Conservation (phyloP, 805 yeast genomes). For the Priceomyces carsonii region DNA sequence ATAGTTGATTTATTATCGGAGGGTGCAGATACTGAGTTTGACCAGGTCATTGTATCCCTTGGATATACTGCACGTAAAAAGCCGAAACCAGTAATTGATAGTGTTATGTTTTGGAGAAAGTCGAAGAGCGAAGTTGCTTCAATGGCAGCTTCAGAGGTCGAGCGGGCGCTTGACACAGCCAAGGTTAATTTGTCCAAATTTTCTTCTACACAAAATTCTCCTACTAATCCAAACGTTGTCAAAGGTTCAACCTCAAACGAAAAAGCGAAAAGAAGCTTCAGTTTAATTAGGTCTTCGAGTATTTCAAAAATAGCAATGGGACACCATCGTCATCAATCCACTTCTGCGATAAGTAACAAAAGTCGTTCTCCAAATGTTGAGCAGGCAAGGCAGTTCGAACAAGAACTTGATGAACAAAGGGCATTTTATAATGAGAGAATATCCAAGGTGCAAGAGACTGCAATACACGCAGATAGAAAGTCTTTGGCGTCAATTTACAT, state of each 20-base stretch:
- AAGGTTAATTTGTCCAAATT: slow-evolving; percentile 40
- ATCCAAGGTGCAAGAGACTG: slow-evolving; percentile 57
- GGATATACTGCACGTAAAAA: slow-evolving; percentile 89
- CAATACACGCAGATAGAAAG: slow-evolving; percentile 83
- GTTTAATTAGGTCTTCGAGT: slow-evolving; percentile 42
- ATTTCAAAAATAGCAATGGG: slow-evolving; percentile 28
- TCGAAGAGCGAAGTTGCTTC: slow-evolving; percentile 83
- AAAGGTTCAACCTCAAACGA: slow-evolving; percentile 12
- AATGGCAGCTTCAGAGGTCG: slow-evolving; percentile 44
- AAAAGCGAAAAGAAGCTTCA: slow-evolving; percentile 39
- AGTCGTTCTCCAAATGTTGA: slow-evolving; percentile 16
- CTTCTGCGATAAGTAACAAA: slow-evolving; percentile 26
- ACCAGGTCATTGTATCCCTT: slow-evolving; percentile 77
- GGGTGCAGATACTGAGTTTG: slow-evolving; percentile 85
- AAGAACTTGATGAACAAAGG: slow-evolving; percentile 21
- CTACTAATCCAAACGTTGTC: slow-evolving; percentile 13
- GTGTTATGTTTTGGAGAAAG: slow-evolving; percentile 98
- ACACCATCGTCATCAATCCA: slow-evolving; percentile 54
- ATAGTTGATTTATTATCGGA: slow-evolving; percentile 76
- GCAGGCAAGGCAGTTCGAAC: slow-evolving; percentile 10
- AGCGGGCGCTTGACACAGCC: slow-evolving; percentile 31
- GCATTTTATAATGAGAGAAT: slow-evolving; percentile 38
- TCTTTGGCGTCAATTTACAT: slow-evolving; percentile 85
- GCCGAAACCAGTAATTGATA: slow-evolving; percentile 95
- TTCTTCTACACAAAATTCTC: slow-evolving; percentile 2